Evolutionary conservation across 192 early-diverging fungal genomes (phyloP).

Genomic region (Backusella sp.): DNA sequence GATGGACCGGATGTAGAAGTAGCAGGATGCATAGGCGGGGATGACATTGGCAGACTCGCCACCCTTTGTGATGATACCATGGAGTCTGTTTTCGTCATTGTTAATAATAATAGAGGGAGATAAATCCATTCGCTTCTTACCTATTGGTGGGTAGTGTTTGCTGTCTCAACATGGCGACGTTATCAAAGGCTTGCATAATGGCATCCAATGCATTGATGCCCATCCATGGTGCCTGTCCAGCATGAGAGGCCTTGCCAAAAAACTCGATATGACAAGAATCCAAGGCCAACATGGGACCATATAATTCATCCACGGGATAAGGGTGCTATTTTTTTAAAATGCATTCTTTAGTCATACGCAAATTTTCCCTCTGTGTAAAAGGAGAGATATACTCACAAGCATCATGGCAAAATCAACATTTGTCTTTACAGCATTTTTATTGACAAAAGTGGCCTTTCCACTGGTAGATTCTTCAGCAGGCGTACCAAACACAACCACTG

Average conservation of each 20-base stretch:
- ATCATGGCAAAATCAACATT: conserved; percentile 70
- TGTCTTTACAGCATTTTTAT: conserved; percentile 61
- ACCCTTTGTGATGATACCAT: conserved; percentile 11
- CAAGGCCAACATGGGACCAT: conserved; percentile 33
- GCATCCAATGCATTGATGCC: conserved; percentile 69
- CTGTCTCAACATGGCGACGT: conserved; percentile 55
- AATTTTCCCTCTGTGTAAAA: neutral
- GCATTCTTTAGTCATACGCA: neutral
- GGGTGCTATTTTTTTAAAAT: conserved; percentile 17
- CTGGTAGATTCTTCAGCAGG: conserved; percentile 65
- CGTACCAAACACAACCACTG: conserved; percentile 62
- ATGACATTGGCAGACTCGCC: conserved; percentile 46
- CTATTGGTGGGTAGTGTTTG: conserved; percentile 48
- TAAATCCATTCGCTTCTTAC: neutral
- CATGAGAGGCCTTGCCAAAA: conserved; percentile 58
- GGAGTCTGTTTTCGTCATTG: conserved; percentile 3
- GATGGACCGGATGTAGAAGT: conserved; percentile 51
- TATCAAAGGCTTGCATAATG: conserved; percentile 41
- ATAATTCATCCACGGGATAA: conserved; percentile 39
- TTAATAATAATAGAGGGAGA: neutral
- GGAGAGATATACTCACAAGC: conserved; percentile 33
- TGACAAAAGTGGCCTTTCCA: conserved; percentile 74
- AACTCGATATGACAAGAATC: conserved; percentile 46
- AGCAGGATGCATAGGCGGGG: conserved; percentile 47
- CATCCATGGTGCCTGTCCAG: conserved; percentile 52